phyloP scores from a whole-genome alignment of 306 rosid genomes.

The Lathyrus sativus region DNA sequence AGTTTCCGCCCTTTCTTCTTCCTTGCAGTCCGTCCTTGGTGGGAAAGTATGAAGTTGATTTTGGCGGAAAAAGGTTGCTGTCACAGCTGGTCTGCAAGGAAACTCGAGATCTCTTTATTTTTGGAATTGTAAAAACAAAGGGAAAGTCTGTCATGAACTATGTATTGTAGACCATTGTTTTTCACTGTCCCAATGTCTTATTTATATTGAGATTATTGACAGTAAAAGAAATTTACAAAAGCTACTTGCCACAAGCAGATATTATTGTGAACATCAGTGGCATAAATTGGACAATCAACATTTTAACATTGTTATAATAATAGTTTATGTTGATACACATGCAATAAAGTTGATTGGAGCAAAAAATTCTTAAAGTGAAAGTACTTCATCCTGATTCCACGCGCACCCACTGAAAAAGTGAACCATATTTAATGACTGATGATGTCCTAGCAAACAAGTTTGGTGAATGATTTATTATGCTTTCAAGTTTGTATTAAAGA shows the following conservation, averaged over 20 bases:
- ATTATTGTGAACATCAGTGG: too few relatives aligned
- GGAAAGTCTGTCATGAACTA: slow-evolving; percentile 39
- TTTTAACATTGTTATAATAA: background rate
- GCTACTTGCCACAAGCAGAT: too few relatives aligned
- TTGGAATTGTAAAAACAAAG: slow-evolving; percentile 48
- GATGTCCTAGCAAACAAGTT: slow-evolving; percentile 44
- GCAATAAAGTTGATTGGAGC: slow-evolving; percentile 21
- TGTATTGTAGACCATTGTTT: slow-evolving; percentile 38
- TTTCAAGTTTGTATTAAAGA: slow-evolving; percentile 42
- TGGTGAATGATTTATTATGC: slow-evolving; percentile 45
- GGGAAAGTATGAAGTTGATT: slow-evolving; percentile 50
- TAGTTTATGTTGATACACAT: slow-evolving; percentile 14
- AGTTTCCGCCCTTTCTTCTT: background rate
- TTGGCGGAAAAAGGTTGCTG: slow-evolving; percentile 42
- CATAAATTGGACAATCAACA: too few relatives aligned
- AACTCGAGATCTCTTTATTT: too few relatives aligned
- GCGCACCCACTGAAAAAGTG: slow-evolving; percentile 64
- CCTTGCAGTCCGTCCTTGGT: slow-evolving; percentile 72
- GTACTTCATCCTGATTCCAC: slow-evolving; percentile 44
- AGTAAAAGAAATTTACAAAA: too few relatives aligned
- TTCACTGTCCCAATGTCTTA: slow-evolving; percentile 15
- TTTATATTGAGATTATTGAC: too few relatives aligned
- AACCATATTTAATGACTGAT: slow-evolving; percentile 45
- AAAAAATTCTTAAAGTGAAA: slow-evolving; percentile 22
- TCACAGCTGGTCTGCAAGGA: too few relatives aligned